A percentile compares a stretch with the other conserved stretches of the same genome.
Conservation (phyloP, 768 basidiomycete genomes). For the Hebeloma cylindrosporum region DNA sequence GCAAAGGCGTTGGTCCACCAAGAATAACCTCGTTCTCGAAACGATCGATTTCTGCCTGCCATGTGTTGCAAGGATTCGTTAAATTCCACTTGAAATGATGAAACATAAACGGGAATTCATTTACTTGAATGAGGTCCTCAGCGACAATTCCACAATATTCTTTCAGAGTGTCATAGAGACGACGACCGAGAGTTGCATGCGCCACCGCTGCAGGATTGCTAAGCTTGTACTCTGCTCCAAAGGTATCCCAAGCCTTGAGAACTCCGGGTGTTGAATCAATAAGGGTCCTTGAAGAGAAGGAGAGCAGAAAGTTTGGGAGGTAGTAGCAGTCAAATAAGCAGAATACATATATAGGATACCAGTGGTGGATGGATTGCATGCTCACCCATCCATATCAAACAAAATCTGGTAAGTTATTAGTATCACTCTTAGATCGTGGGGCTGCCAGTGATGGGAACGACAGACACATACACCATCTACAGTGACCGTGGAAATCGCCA, state of each 20-base stretch:
- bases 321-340: not conserved
- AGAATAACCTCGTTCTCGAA: constrained; percentile 78
- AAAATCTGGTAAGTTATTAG: constrained; percentile 57
- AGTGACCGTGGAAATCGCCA: constrained; percentile 33
- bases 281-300: constrained; percentile 51
- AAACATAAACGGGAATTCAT: constrained; percentile 16
- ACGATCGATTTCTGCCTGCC: constrained; percentile 64
- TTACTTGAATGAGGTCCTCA: constrained; percentile 54
- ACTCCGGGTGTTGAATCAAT: constrained; percentile 87
- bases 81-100: not conserved
- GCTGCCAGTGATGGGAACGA: constrained; percentile 5
- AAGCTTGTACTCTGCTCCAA: constrained; percentile 60
- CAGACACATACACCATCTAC: constrained; percentile 53
- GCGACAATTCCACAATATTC: constrained; percentile 66
- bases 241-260: constrained; percentile 72
- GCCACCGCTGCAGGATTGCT: constrained; percentile 47
- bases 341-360: constrained; percentile 8
- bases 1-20: constrained; percentile 61
- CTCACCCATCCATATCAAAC: constrained; percentile 72
- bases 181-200: constrained; percentile 71
- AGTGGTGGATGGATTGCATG: constrained; percentile 3
- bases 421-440: constrained; percentile 7
- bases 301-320: not conserved
- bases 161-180: constrained; percentile 72
- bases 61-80: not conserved